Percentiles rank a stretch among this genome's conserved stretches.
These are phyloP conservation scores for Annulohypoxylon maeteangense DNA, from an alignment of 495 filamentous ascomycete genomes.

Conservation along the genomic window DNA sequence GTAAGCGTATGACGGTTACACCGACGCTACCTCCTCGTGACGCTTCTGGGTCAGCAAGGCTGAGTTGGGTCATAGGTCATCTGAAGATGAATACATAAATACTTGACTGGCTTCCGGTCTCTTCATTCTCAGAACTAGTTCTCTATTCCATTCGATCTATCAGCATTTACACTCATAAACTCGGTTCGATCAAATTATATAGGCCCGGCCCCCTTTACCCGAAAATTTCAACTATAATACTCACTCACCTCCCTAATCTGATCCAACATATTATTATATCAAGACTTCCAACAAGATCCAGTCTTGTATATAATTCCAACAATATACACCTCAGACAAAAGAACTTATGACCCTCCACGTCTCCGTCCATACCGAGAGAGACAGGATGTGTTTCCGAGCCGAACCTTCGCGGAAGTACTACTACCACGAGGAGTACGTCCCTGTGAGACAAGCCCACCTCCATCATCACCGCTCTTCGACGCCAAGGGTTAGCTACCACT, in stretches of 20 bases:
- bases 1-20: constrained; percentile 26
- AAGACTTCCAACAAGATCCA: background rate
- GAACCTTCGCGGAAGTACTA: constrained; percentile 56
- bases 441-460: constrained; percentile 47
- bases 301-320: background rate
- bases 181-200: background rate
- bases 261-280: background rate
- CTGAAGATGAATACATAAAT: constrained; percentile 34
- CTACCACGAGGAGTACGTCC: constrained; percentile 61
- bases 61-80: constrained; percentile 34
- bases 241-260: background rate
- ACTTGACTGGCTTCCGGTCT: constrained; percentile 5
- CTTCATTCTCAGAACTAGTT: background rate
- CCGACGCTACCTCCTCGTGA: constrained; percentile 30
- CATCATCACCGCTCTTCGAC: constrained; percentile 44
- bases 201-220: background rate
- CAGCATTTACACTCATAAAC: background rate
- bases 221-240: background rate
- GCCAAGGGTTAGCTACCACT: constrained; percentile 40
- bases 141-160: constrained; percentile 7
- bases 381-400: constrained; percentile 58
- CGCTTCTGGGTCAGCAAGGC: constrained; percentile 34
- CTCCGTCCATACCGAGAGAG: background rate
- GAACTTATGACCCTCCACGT: background rate
- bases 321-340: background rate